These are phyloP conservation scores for Flaveria bidentis DNA, from an alignment of 129 eudicot species.

Conservation along the genomic window DNA sequence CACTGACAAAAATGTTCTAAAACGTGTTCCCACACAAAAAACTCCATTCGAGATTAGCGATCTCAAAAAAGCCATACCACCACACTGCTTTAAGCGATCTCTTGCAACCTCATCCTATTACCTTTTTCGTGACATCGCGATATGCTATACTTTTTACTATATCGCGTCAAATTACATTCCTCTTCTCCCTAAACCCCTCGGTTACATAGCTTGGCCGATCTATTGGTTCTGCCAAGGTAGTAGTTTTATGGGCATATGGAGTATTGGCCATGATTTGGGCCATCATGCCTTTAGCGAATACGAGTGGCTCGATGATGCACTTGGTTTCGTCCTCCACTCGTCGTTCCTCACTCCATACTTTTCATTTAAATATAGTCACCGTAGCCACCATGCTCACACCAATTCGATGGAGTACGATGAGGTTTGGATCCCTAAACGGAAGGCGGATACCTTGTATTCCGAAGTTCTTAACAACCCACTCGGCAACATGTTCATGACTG, in stretches of 20 bases:
- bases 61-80: conserved; percentile 41
- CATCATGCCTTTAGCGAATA: conserved; percentile 30
- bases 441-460: conserved; percentile 7
- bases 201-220: conserved; percentile 32
- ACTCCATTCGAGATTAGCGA: conserved; percentile 29
- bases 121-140: conserved; percentile 25
- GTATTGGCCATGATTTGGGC: conserved; percentile 31
- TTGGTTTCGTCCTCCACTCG: conserved; percentile 30
- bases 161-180: conserved; percentile 31
- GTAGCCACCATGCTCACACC: conserved; percentile 40
- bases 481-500: conserved; percentile 22
- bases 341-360: conserved; percentile 34
- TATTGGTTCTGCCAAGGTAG: conserved; percentile 35
- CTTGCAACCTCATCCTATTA: conserved; percentile 26
- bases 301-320: conserved; percentile 27
- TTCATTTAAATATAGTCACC: conserved; percentile 40
- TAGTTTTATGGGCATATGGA: conserved; percentile 31
- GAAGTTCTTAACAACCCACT: conserved; percentile 31
- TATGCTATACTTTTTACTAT: conserved; percentile 30
- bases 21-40: conserved; percentile 29
- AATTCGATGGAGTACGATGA: conserved; percentile 35
- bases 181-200: conserved; percentile 25
- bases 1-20: background rate
- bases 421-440: conserved; percentile 27
- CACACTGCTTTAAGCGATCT: conserved; percentile 39